Percentiles rank a stretch among this genome's conserved stretches.
These are phyloP conservation scores for Thelonectria discophora DNA, from an alignment of 2,329 filamentous ascomycete genomes.

Conservation along the genomic window DNA sequence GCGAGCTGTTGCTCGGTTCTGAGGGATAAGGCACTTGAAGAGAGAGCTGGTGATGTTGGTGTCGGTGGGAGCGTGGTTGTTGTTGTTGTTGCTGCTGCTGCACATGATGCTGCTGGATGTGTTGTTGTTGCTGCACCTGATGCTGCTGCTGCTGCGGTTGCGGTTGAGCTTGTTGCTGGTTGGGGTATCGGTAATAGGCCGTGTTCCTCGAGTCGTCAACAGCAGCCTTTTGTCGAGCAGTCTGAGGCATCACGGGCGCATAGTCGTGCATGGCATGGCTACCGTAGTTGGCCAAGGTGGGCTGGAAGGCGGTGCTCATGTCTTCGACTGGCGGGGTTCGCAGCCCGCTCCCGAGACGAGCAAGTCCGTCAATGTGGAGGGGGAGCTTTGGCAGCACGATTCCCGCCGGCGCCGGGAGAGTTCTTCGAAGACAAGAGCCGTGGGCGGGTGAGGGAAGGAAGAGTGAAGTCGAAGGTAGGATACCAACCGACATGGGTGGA, in stretches of 20 bases:
- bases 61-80: conserved; percentile 13
- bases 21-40: conserved; percentile 25
- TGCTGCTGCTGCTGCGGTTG: conserved; percentile 30
- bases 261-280: conserved; percentile 55
- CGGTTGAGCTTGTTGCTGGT: conserved; percentile 35
- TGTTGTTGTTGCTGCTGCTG: conserved; percentile 5
- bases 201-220: conserved; percentile 47
- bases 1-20: conserved; percentile 32
- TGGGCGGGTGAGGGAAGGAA: conserved; percentile 36
- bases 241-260: conserved; percentile 47
- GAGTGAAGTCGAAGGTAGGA: conserved; percentile 34
- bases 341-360: conserved; percentile 50
- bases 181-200: conserved; percentile 45
- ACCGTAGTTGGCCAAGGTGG: conserved; percentile 57
- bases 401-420: conserved; percentile 28
- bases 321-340: conserved; percentile 61
- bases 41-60: conserved; percentile 28
- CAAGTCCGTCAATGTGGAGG: conserved; percentile 31
- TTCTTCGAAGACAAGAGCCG: conserved; percentile 33
- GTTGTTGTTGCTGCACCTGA: conserved; percentile 20
- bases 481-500: conserved; percentile 44
- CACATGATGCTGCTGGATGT: conserved; percentile 28
- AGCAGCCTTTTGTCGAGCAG: conserved; percentile 44
- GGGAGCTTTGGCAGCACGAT: conserved; percentile 38
- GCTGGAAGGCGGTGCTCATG: conserved; percentile 63